Evolutionary conservation across 495 filamentous ascomycete genomes (phyloP), one percentile per base, ranked within the genome.

Genomic region (Talaromyces proteolyticus): DNA sequence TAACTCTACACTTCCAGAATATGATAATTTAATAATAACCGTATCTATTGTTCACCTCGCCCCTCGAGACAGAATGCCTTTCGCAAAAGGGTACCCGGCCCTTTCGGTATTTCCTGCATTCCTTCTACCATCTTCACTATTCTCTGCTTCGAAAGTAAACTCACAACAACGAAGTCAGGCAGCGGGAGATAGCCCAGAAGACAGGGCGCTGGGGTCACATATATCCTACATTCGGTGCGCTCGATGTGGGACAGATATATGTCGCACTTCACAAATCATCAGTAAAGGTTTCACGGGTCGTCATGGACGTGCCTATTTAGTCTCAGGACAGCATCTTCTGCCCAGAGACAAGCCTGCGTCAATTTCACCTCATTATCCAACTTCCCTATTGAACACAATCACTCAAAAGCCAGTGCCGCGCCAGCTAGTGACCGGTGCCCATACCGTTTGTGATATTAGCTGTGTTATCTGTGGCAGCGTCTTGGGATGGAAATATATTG

Each of bases 401-500:
- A 71, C 78, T 21, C 76, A 85, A 53, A 75, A 71, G 22, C 69
- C 82, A 24, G 87, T 89, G 25, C 80, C 76, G 43, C 76, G 91
- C 0, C 80, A 87, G 56, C 75, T 96, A 0, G 85, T 89, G 21
- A 96, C 91, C 5, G 91, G 91, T 38, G 63, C 69, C 2, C 87
- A 91, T 62, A 81, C 81, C 2, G 75, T 82, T 25, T 73, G 73
- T 42, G 74, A 77, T 53, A 59, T 80, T 8, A 69, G 67, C 37
- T 86, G 84, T 59, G 60, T 76, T 24, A 66, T 84, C 47, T 87
- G 92, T 61, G 76, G 75, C 4, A 79, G 65, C 39, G 79, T 87
- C 38, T 62, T 97, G 16, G 92, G 92, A 8, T 97, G 92, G 92
- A 96, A 96, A 65, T 97, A 97, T 62, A 77, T 96, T 46, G 81